A percentile compares a stretch with the other conserved stretches of the same genome.
Evolutionary conservation across 116 monocot genomes (phyloP).

Genomic region (Dioscorea cayenensis): DNA sequence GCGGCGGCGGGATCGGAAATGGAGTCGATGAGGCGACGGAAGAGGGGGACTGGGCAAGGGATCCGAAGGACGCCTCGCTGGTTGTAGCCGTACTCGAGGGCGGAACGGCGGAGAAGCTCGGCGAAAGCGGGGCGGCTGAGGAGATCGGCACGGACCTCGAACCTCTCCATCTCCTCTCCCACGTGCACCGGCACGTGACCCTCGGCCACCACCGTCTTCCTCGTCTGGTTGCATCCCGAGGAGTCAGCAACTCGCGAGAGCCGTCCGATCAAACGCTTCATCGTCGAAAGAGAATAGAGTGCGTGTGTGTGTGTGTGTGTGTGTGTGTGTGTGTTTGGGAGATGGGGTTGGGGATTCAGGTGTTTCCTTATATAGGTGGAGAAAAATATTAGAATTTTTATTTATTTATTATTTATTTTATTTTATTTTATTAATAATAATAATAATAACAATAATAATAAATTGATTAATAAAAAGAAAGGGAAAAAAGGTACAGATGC

Average conservation of each 20-base stretch:
- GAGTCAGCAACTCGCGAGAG: conserved; percentile 24
- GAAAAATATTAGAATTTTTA: too few species aligned
- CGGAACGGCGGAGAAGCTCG: conserved; percentile 38
- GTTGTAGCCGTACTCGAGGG: conserved; percentile 55
- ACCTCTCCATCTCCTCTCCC: conserved; percentile 51
- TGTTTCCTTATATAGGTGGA: too few species aligned
- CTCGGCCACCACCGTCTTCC: conserved; percentile 11
- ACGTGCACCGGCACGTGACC: conserved; percentile 58
- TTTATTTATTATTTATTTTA: too few species aligned
- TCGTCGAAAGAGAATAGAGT: not conserved
- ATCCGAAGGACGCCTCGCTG: conserved; percentile 48
- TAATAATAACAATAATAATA: too few species aligned
- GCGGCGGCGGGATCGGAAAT: not conserved
- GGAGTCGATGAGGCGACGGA: conserved; percentile 17
- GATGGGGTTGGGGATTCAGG: too few species aligned
- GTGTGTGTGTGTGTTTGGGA: too few species aligned
- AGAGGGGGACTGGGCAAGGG: conserved; percentile 36
- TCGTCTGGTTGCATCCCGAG: conserved; percentile 3
- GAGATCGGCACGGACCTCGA: conserved; percentile 37
- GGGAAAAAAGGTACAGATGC: too few species aligned
- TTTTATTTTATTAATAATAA: too few species aligned
- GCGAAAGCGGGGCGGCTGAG: conserved; percentile 39
- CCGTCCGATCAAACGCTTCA: conserved; percentile 30
- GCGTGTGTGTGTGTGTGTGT: too few species aligned
- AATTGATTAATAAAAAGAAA: too few species aligned